A percentile compares a stretch with the other conserved stretches of the same genome.
Conservation (phyloP, 352 stramenopile genomes). For the Globisporangium nunn region DNA sequence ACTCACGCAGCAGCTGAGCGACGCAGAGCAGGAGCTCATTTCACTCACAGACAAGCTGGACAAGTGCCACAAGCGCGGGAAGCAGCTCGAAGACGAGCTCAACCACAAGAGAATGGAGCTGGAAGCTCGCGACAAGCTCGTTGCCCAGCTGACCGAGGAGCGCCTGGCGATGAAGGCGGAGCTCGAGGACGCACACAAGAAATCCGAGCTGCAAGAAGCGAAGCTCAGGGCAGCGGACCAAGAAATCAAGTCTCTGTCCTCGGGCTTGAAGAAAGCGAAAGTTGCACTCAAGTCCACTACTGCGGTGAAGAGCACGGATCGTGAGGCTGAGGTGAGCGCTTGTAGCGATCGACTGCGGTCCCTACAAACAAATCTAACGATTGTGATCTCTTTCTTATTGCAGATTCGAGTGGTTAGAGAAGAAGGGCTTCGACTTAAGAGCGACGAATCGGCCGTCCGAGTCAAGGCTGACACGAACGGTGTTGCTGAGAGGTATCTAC, state of each 20-base stretch:
- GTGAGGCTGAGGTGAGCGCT: neutral
- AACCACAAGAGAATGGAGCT: conserved; percentile 1
- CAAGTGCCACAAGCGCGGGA: conserved; percentile 1
- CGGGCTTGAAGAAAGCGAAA: neutral
- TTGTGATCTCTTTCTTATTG: too few species aligned
- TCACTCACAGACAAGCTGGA: conserved; percentile 3
- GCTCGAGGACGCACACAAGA: conserved; percentile 1
- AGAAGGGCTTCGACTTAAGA: too few species aligned
- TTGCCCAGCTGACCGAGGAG: conserved; percentile 6
- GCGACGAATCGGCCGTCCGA: too few species aligned
- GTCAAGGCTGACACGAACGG: too few species aligned
- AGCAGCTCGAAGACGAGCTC: conserved; percentile 7
- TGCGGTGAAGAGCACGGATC: neutral
- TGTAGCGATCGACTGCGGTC: neutral
- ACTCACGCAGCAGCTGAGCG: conserved; percentile 5
- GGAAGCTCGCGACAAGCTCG: neutral
- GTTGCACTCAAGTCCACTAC: neutral
- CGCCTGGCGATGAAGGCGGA: neutral
- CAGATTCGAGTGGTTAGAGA: too few species aligned
- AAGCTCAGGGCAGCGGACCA: neutral
- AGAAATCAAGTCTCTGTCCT: neutral
- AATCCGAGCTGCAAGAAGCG: neutral
- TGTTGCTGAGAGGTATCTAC: too few species aligned
- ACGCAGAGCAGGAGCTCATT: conserved; percentile 6
- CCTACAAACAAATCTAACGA: too few species aligned